These are phyloP conservation scores for Blastocystis sp. DNA, from an alignment of 352 stramenopile species.

Conservation along the genomic window DNA sequence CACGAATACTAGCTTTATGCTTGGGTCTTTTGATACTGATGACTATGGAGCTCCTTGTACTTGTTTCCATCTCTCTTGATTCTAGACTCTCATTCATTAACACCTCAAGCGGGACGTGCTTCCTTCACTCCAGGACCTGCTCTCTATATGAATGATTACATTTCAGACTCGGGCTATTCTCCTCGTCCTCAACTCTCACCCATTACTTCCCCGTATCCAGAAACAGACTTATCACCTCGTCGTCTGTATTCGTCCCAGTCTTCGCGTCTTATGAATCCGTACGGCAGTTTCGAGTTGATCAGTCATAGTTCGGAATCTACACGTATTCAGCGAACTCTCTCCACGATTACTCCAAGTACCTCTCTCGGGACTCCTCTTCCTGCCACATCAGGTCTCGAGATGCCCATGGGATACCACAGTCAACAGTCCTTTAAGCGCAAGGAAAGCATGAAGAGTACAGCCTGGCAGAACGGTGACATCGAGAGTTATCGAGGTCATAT, in stretches of 20 bases:
- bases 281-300: not conserved
- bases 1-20: slow-evolving; percentile 13
- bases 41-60: not conserved
- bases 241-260: not conserved
- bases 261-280: slow-evolving; percentile 5
- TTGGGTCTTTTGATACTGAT: slow-evolving; percentile 17
- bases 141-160: slow-evolving; percentile 56
- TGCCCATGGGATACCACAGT: not conserved
- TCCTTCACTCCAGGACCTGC: not conserved
- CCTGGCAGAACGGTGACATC: slow-evolving; percentile 41
- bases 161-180: slow-evolving; percentile 36
- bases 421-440: slow-evolving; percentile 31
- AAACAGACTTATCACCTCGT: slow-evolving; percentile 20
- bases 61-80: not conserved
- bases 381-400: not conserved
- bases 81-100: not conserved
- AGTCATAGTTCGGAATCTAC: not conserved
- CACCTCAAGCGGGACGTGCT: not conserved
- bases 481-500: slow-evolving; percentile 67
- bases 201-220: slow-evolving; percentile 4
- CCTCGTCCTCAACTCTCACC: not conserved
- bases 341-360: not conserved
- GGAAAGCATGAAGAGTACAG: not conserved
- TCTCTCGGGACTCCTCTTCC: not conserved
- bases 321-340: slow-evolving; percentile 36